These are phyloP conservation scores for Penicillium coprophilum DNA, from an alignment of 495 filamentous ascomycete genomes.

Conservation along the genomic window DNA sequence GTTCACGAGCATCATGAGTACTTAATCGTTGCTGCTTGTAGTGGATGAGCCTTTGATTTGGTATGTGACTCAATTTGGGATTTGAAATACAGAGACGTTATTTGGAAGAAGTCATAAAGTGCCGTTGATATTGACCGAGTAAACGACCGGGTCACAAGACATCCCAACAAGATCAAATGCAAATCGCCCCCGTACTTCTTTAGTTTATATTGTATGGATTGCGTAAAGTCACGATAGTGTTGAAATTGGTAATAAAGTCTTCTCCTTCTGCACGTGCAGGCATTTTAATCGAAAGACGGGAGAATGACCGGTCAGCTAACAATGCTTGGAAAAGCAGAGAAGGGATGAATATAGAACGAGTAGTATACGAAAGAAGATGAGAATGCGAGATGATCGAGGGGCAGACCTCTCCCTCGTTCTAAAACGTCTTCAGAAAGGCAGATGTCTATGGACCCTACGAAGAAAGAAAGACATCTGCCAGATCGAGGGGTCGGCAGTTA, in stretches of 20 bases:
- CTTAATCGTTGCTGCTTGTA: rapidly evolving
- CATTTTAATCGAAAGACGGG: no score
- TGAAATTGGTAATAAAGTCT: no score
- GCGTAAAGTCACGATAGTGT: no score
- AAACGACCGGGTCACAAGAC: background rate
- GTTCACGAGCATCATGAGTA: background rate
- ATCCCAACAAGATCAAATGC: background rate
- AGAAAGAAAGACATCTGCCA: background rate
- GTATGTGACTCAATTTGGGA: background rate
- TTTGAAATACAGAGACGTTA: background rate
- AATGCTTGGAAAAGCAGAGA: background rate
- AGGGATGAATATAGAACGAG: background rate
- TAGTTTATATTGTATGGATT: background rate
- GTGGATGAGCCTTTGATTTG: background rate
- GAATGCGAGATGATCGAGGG: background rate
- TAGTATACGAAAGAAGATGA: background rate
- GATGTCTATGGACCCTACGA: background rate
- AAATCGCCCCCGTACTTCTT: background rate
- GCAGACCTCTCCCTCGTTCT: background rate
- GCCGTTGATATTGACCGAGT: background rate
- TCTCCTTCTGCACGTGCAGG: no score
- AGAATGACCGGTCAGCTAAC: no score
- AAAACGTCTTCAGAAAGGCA: background rate
- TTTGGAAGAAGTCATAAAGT: background rate
- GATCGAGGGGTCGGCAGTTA: background rate